Evolutionary conservation across 2,329 filamentous ascomycete genomes (phyloP), one percentile per base, ranked within the genome.

Genomic region (Penicillium sp.): DNA sequence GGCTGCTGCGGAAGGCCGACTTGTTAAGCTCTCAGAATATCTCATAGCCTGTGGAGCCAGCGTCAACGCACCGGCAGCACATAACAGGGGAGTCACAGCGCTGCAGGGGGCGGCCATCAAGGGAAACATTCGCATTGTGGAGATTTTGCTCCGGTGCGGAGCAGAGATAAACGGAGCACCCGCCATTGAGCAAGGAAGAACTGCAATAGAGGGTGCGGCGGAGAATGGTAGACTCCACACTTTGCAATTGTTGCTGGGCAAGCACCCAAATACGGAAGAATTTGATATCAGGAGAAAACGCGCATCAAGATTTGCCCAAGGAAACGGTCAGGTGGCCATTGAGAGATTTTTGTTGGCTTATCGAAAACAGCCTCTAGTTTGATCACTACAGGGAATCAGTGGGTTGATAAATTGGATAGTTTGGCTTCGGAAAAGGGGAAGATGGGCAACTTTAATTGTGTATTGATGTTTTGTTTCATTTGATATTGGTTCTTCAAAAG

Each of bases 131-230:
- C 36, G 56, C 11, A 63, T 70, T 36, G 63, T 60, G 2, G 31
- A 57, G 41, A 54, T 62, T 16, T 61, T 73, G 11, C 43, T 72
- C 18, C 50, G 46, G 2, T 60, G 49, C 14, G 68, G 69, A 18
- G 70, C 69, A 13, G 62, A 73, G 53, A 54, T 72, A 18, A 63
- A 66, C 55, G 67, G 60, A 33, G 53, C 60, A 18, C 57, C 56
- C 41, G 39, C 66, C 13, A 44, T 58, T 16, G 35, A 56, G 4
- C 16, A 60, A 19, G 74, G 72, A 19, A 57, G 63, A 49, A 73
- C 63, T 33, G 69, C 74, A n/a, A 58, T 76, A 18, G 62, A 72
- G 54, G 68, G 59, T 11, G 75, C 75, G 33, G 73, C 73, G 0
- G 68, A 67, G 51, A 33, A 69, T 58, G 73, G 72, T 6, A 67